Evolutionary conservation across 345 rosid species (phyloP).

Genomic region (Sisymbrium irio): DNA sequence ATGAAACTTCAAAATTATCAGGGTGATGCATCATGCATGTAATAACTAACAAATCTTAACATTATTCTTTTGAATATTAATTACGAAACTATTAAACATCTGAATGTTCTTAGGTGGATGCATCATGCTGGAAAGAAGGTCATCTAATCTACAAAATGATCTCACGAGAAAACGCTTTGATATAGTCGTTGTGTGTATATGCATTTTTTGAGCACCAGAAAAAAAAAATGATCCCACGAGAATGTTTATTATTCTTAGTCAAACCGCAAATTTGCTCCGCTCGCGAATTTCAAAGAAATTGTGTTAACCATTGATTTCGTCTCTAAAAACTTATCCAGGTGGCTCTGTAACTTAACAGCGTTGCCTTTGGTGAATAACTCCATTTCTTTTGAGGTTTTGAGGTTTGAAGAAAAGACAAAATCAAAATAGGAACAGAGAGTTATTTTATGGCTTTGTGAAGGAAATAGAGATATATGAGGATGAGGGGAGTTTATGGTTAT

Average conservation of each 20-base stretch:
- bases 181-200: no score
- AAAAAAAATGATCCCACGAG: no score
- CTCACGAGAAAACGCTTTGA: no score
- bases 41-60: background rate
- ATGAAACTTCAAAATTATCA: background rate
- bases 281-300: no score
- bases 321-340: slow-evolving; percentile 74
- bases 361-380: slow-evolving; percentile 64
- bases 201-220: no score
- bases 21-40: slow-evolving; percentile 14
- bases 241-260: no score
- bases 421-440: slow-evolving; percentile 21
- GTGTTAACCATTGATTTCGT: no score
- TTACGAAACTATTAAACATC: background rate
- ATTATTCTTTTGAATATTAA: background rate
- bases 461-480: slow-evolving; percentile 3
- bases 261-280: no score
- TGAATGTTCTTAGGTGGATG: background rate
- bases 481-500: background rate
- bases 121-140: background rate
- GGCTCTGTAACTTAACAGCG: slow-evolving; percentile 75
- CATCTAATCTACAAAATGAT: background rate
- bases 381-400: slow-evolving; percentile 36
- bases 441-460: slow-evolving; percentile 20
- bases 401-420: background rate